Percentiles rank a stretch among this genome's conserved stretches.
Conservation (phyloP, 257 asterid genomes). For the Nicotiana undulata region DNA sequence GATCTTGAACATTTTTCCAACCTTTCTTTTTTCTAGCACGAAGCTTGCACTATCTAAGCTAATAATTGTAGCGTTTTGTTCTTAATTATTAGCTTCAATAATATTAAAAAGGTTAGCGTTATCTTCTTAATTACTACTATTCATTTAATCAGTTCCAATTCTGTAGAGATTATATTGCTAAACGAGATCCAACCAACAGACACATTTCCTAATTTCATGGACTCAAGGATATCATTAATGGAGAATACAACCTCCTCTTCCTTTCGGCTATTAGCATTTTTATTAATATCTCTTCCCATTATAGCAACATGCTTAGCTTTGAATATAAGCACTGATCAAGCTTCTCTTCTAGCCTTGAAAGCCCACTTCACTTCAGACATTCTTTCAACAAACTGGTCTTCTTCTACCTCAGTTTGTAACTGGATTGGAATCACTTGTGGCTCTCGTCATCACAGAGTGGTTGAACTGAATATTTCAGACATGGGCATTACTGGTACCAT, state of each 20-base stretch:
- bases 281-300: neutral
- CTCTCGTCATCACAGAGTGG: constrained; percentile 16
- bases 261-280: neutral
- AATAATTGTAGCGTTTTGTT: neutral
- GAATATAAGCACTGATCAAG: constrained; percentile 21
- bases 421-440: constrained; percentile 28
- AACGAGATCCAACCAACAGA: neutral
- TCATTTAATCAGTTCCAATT: neutral
- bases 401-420: constrained; percentile 4
- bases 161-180: neutral
- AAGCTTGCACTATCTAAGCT: neutral
- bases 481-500: constrained; percentile 19
- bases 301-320: neutral
- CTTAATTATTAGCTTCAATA: neutral
- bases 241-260: neutral
- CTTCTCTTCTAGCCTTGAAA: constrained; percentile 18
- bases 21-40: too few species aligned
- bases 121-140: neutral
- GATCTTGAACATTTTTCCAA: too few species aligned
- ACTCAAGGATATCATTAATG: neutral
- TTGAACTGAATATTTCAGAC: constrained; percentile 8
- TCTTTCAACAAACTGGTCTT: constrained; percentile 18
- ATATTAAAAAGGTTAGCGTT: neutral
- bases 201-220: neutral
- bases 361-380: neutral